phyloP scores from a whole-genome alignment of 352 stramenopile genomes.

The Globisporangium spiculum region DNA sequence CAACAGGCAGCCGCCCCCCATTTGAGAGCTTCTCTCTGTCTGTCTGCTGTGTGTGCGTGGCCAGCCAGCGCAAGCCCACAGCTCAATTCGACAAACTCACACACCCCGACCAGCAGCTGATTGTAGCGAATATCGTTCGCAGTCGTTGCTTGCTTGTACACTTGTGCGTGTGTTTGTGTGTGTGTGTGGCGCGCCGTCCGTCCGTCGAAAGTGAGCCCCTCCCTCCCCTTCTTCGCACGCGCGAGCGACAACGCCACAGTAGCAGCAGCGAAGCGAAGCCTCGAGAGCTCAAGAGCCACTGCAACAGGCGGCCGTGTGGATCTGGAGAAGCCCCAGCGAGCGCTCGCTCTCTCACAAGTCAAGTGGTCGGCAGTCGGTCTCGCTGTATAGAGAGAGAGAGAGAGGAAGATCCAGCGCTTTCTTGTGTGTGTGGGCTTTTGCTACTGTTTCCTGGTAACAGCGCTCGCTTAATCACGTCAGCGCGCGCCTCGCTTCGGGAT shows the following conservation, averaged over 20 bases:
- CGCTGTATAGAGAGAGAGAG: conserved; percentile 2
- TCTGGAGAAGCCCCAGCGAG: neutral
- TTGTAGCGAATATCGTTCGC: conserved; percentile 4
- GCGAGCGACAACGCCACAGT: conserved; percentile 4
- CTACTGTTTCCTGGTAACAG: neutral
- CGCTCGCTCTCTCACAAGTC: neutral
- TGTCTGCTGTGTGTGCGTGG: too few relatives aligned
- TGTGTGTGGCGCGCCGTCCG: neutral
- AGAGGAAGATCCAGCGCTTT: conserved; percentile 5
- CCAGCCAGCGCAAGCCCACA: neutral
- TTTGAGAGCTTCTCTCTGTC: neutral
- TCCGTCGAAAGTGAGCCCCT: neutral
- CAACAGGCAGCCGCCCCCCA: too few relatives aligned
- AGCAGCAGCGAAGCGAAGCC: neutral
- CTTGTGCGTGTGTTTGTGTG: neutral
- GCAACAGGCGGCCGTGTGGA: neutral
- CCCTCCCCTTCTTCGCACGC: neutral
- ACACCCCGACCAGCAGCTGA: neutral
- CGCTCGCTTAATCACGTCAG: neutral
- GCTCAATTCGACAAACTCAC: neutral
- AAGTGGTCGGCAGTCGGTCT: neutral
- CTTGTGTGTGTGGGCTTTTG: neutral
- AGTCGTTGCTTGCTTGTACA: neutral
- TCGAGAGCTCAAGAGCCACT: neutral
- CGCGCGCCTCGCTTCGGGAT: neutral